A percentile compares a stretch with the other conserved stretches of the same genome.
phyloP scores from a whole-genome alignment of 2,329 filamentous ascomycete genomes.

The Fusarium lateritium region DNA sequence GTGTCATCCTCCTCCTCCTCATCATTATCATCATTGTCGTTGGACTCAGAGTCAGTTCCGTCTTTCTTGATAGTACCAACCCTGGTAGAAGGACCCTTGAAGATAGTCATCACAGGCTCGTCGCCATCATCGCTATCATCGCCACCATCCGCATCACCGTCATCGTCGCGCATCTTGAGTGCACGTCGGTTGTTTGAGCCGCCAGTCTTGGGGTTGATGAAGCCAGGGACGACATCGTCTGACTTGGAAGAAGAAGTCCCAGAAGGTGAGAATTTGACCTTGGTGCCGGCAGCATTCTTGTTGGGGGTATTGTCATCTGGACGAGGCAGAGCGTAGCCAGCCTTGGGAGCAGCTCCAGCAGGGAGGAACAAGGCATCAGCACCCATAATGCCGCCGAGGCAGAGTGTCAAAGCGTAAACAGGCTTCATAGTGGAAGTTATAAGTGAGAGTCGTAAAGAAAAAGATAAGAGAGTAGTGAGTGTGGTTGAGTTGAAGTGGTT shows the following conservation, averaged over 20 bases:
- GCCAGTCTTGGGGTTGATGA: constrained; percentile 5
- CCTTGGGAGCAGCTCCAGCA: constrained; percentile 8
- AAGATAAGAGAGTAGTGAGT: background rate
- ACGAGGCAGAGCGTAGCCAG: constrained; percentile 12
- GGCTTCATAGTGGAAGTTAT: constrained; percentile 13
- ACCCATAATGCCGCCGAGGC: constrained; percentile 12
- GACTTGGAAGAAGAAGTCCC: background rate
- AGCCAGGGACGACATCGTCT: background rate
- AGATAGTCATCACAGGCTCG: background rate
- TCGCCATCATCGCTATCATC: background rate
- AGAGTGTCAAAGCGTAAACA: constrained; percentile 7
- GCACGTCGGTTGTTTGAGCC: background rate
- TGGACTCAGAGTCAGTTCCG: background rate
- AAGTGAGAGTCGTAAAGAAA: background rate
- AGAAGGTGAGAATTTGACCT: constrained; percentile 7
- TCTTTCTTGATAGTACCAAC: constrained; percentile 10
- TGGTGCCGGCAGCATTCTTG: constrained; percentile 5
- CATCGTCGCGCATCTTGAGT: background rate
- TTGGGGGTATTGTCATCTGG: background rate
- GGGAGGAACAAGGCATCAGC: constrained; percentile 16
- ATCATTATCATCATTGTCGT: background rate
- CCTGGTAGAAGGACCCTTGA: background rate
- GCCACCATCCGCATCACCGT: background rate
- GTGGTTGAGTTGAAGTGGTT: constrained; percentile 4
- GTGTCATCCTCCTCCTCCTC: background rate